A percentile compares a stretch with the other conserved stretches of the same genome.
Conservation (phyloP, 768 basidiomycete genomes). For the Lepiota brunneoincarnata region DNA sequence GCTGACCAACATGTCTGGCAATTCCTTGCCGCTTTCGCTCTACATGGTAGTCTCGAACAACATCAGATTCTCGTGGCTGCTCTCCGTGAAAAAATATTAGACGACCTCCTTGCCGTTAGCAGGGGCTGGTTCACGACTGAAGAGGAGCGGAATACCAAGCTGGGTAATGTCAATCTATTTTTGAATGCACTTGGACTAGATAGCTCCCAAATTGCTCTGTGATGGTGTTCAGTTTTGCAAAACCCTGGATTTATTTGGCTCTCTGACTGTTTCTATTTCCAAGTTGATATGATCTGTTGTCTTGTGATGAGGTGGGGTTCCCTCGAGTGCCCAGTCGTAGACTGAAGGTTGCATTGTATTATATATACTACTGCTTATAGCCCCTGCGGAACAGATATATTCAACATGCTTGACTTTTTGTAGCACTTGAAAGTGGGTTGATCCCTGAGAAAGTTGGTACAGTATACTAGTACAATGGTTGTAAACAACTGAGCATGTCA, state of each 20-base stretch:
- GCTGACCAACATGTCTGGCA: slow-evolving; percentile 94
- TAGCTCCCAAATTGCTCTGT: slow-evolving; percentile 68
- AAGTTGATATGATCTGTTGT: neutral
- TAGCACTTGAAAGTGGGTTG: too few relatives aligned
- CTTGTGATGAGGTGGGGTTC: too few relatives aligned
- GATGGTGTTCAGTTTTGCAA: slow-evolving; percentile 16
- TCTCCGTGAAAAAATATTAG: slow-evolving; percentile 90
- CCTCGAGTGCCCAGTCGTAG: too few relatives aligned
- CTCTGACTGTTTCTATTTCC: neutral
- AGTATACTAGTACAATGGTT: too few relatives aligned
- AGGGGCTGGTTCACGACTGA: slow-evolving; percentile 73
- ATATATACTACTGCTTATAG: neutral
- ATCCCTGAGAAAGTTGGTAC: too few relatives aligned
- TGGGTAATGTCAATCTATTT: slow-evolving; percentile 92
- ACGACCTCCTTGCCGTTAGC: slow-evolving; percentile 79
- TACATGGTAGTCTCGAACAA: slow-evolving; percentile 81
- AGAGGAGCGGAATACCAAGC: slow-evolving; percentile 71
- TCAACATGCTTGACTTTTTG: too few relatives aligned
- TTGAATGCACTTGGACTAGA: slow-evolving; percentile 73
- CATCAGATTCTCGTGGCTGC: slow-evolving; percentile 84
- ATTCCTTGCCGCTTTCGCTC: slow-evolving; percentile 85
- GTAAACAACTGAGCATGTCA: too few relatives aligned
- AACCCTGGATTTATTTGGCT: neutral
- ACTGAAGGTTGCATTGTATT: neutral
- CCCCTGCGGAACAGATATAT: too few relatives aligned